Base-by-base conservation (phyloP, 2,329 filamentous ascomycete genomes). In the Leptodontidium sp. region DNA sequence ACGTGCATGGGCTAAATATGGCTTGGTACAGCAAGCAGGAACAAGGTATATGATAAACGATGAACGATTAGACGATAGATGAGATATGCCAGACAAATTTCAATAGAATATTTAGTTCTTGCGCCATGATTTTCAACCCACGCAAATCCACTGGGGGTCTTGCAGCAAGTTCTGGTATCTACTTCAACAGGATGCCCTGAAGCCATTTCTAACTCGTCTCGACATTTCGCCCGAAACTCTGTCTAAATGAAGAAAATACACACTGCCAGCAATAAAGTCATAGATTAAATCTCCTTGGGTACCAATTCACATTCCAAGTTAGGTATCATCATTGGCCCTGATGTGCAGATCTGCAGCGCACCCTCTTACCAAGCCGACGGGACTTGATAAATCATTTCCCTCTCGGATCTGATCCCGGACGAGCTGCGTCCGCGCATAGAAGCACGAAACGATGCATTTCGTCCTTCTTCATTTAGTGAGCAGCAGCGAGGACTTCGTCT, bases 41-140 rank as follows among this genome's bases (percentile, higher is more conserved):
- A 29, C 3, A n/a, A 9, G 8, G n/a, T 24, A n/a, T 49, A 26
- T 38, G 4, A 50, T 47, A 29, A 1, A 61, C 26, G 58, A 45
- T 49, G 24, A 17, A 62, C 15, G 15, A 50, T 50, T 32, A 62
- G 43, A 62, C 12, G 59, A 62, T 62, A 43, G 38, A 58, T n/a
- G 15, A 40, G 38, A 59, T 40, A 59, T 58, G 35, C 2, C 14
- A 43, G 35, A 57, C 45, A n/a, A 49, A 8, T n/a, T 55, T 55
- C 14, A 26, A 8, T 12, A 55, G 21, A 55, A 21, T 32, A 55
- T 55, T 55, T 29, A 6, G 29, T 6, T 32, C 29, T 32, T 32
- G 6, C 29, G 1, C 29, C 3, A 6, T 32, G 29, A 21, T 32
- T 6, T 6, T 32, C 29, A 32, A 32, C 29, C 29, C 29, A 32